Evolutionary conservation across 352 stramenopile species (phyloP), one percentile per base, ranked within the genome.

Genomic region (Thalassiosira livingstoniorum): DNA sequence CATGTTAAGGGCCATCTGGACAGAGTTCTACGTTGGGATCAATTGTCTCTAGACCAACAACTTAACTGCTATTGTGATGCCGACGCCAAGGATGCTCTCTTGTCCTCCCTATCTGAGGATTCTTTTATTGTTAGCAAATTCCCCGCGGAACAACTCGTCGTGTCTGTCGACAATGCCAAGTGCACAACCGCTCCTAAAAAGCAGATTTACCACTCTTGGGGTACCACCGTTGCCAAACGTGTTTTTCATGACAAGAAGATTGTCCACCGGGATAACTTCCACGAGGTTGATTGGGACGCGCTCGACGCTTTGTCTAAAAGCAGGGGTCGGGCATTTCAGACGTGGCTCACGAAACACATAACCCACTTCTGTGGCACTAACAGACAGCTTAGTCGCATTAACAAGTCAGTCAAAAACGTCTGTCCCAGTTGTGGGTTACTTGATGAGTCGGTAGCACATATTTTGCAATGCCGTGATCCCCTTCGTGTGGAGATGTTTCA

Each of bases 1-100:
- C 57, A 65, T 25, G 32, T 65, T 5, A 18, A 65, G 4, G 57
- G 57, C 2, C 57, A 65, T 45, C 32, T 65, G 3, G 57, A 65
- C 32, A 7, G 21, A 4, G 10, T 47, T 5, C 10, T 65, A 2
- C 3, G 1, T 4, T 5, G 21, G 21, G 27, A 43, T 31, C 31
- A 65, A 43, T 4, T 65, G 3, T 29, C 57, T 45, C 27, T 29
- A 27, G 57, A 13, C 7, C 31, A 65, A 45, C 27, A 10, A 7
- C 10, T 65, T 2, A 65, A 65, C 21, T n/a, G 4, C 25, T 29
- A 65, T 2, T 65, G 57, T 62, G 54, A 62, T 21, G 3, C 13
- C 2, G 25, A 39, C 3, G 54, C 54, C 10, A 7, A 5, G 4
- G 54, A 4, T 5, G 54, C 54, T 10, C 25, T 62, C 3, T 2